Evolutionary conservation across 225 moss, liverwort and hornwort species (phyloP).

Genomic region (Sphagnum tenellum): DNA sequence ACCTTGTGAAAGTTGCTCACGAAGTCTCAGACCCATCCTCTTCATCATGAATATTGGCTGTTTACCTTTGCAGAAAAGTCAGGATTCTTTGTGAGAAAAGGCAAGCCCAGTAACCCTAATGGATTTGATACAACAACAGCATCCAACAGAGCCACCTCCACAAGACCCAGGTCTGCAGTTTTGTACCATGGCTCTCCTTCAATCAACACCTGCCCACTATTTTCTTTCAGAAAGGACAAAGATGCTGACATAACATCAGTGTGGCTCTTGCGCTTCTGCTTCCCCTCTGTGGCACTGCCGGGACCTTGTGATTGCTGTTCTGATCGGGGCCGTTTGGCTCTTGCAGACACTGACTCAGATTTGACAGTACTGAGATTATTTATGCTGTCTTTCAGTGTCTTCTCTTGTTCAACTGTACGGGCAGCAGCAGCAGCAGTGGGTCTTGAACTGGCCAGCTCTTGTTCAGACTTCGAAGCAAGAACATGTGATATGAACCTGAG

Average conservation of each 20-base stretch:
- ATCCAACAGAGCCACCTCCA: constrained; percentile 67
- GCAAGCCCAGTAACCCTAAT: constrained; percentile 84
- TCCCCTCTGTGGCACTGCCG: neutral
- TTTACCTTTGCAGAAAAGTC: constrained; percentile 73
- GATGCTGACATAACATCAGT: neutral
- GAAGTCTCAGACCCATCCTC: too few relatives aligned
- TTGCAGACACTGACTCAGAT: constrained; percentile 8
- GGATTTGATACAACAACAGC: constrained; percentile 82
- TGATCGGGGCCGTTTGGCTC: constrained; percentile 15
- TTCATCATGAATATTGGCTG: too few relatives aligned
- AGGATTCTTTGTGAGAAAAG: constrained; percentile 66
- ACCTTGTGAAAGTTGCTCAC: too few relatives aligned
- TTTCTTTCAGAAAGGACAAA: constrained; percentile 20
- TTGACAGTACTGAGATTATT: neutral
- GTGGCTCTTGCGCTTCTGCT: neutral
- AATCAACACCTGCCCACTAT: constrained; percentile 34
- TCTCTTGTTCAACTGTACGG: too few relatives aligned
- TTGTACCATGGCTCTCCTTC: constrained; percentile 83
- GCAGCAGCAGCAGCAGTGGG: too few relatives aligned
- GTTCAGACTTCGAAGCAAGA: too few relatives aligned
- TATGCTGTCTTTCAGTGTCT: constrained; percentile 4
- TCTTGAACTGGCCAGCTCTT: too few relatives aligned
- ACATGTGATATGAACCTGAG: too few relatives aligned
- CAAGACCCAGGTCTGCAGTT: constrained; percentile 51
- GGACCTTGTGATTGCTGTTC: constrained; percentile 5